Evolutionary conservation across 2,329 filamentous ascomycete species (phyloP), one percentile per base, ranked within the genome.

Genomic region (Neonectria magnoliae): DNA sequence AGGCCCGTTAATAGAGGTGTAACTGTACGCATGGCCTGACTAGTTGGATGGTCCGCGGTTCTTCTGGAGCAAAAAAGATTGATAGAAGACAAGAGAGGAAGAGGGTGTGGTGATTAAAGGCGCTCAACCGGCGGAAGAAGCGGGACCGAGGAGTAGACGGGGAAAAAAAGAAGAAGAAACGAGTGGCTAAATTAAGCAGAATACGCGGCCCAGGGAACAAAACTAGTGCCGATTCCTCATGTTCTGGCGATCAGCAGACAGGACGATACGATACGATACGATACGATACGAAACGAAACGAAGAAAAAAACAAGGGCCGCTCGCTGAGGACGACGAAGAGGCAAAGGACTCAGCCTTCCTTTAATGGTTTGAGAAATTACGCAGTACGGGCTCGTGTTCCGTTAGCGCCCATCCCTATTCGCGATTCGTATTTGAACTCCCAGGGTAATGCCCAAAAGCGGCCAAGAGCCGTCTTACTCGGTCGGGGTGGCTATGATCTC

Each of bases 1-100:
- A 65, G 44, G 38, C 52, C 38, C 3, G 61, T n/a, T 4, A 65
- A 29, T 22, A 67, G 31, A 54, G 25, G 54, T 14, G 52, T 51
- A 4, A 33, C 25, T 52, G 65, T 9, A 54, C 47, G 61, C 65
- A 68, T 67, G 33, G 5, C 56, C 33, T 6, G 14, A 20, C 25
- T 8, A 27, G 9, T 51, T 14, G 4, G 20, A 16, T 13, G 22
- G 14, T 10, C 10, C 38, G n/a, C n/a, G 38, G 4, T 11, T 42
- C 8, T 20, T 20, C 5, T 1, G n/a, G n/a, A 18, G n/a, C n/a
- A 42, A 20, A 42, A 3, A 8, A 13, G 20, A 25, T 25, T 16
- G 20, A 27, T 13, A 48, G 25, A 48, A n/a, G 10, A 51, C 29
- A 51, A 33, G n/a, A 29, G 31, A 18, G n/a, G 48, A 33, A 33